Evolutionary conservation across 805 yeast genomes (phyloP), one percentile per base, ranked within the genome.

Genomic region (Candida hungchunana): DNA sequence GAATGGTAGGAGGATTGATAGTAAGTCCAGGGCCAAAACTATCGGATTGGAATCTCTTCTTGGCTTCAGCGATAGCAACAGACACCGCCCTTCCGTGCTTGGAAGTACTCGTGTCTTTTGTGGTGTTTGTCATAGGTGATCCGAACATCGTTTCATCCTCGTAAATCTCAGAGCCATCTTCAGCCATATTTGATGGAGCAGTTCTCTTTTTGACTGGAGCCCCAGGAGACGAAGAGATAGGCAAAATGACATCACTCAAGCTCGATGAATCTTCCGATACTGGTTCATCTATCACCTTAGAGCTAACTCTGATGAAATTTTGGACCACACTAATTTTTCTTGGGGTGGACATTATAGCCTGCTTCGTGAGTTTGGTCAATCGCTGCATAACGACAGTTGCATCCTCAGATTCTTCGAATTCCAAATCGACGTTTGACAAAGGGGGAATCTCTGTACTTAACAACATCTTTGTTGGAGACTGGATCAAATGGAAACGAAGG

Each of bases 321-420:
- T 53, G 38, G 2, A 48, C 59, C 28, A 60, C 61, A 32, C 67
- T 63, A 2, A 62, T 46, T 38, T 59, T 62, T 18, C 56, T 48
- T 7, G 45, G 43, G 2, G 45, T 36, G 1, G 48, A 37, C n/a
- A 29, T 30, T 7, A 16, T 15, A 1, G 26, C 26, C 5, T 16
- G 18, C 6, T 30, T 26, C 6, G 28, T 18, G 2, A 18, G 18
- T 6, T 19, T 23, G 1, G 16, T 29, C 27, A 37, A 31, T 3
- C 8, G 5, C 1, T 30, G 21, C 21, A 11, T 21, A 5, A 37
- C 13, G 3, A 18, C n/a, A 2, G 2, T 6, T n/a, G 38, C 32
- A 3, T 27, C 28, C 15, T 25, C 17, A n/a, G 20, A 14, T 2
- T 31, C 8, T 6, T 14, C 10, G 18, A 50, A 39, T 15, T 30